Evolutionary conservation across 306 rosid genomes (phyloP), one percentile per base, ranked within the genome.

Genomic region (Senna siamea): DNA sequence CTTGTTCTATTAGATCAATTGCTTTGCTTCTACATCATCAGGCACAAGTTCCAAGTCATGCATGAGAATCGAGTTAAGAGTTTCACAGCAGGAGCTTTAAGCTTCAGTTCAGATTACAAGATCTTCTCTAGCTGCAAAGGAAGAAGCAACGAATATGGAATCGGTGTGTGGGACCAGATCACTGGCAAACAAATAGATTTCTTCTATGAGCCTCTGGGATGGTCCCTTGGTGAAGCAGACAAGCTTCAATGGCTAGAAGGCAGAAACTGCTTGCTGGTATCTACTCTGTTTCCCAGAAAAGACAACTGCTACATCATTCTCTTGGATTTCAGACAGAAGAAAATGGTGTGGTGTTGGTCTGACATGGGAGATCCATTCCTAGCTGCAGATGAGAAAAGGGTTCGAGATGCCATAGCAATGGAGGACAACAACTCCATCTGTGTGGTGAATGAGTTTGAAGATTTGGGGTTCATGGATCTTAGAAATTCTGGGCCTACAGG

Each of bases 151-250:
- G 99, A 94, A 65, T 85, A 94, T 65, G 99, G 99, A 1, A 85
- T 92, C 74, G 97, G 98, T 2, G 97, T 90, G 77, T 94, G 99
- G 99, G 99, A 94, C 67, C 97, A 88, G 61, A 81, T 85, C 1
- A 90, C 93, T 2, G 99, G 97, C 4, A 86, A 86, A 73, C 95
- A 89, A 51, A 73, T 85, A 34, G 99, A 94, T 82, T 94, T 94
- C 59, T 88, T 88, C 80, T 92, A 89, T n/a, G 99, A 94, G 69
- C 95, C 96, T 2, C 48, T 72, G 1, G 91, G 89, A 13, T 89
- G 99, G 97, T 86, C 99, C 0, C 93, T 92, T n/a, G 97, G 99
- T 19, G 97, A 94, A 70, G 99, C 99, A 7, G 97, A 94, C 43
- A 92, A 86, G 62, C 90, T 94, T 28, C 99, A 94, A 53, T 91